Evolutionary conservation across 2,329 filamentous ascomycete genomes (phyloP).

Genomic region (Davidsoniella australis): DNA sequence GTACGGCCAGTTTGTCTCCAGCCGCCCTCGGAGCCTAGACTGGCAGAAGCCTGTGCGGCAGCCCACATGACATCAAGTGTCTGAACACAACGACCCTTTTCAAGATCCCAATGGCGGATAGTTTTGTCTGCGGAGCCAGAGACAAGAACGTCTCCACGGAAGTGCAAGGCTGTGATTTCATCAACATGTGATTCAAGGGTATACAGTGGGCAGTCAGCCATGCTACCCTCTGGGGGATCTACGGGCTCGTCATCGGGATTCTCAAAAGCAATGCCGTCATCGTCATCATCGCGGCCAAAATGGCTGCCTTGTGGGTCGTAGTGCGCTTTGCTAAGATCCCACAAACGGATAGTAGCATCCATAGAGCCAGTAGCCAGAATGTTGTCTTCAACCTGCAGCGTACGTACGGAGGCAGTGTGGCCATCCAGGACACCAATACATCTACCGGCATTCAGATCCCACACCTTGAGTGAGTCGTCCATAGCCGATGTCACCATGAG

Average conservation of each 20-base stretch:
- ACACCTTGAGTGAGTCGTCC: slow-evolving; percentile 87
- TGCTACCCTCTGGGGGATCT: slow-evolving; percentile 60
- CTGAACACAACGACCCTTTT: slow-evolving; percentile 93
- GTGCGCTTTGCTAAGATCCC: slow-evolving; percentile 81
- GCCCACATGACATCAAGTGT: slow-evolving; percentile 97
- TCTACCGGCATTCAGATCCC: slow-evolving; percentile 85
- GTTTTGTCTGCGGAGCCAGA: slow-evolving; percentile 97
- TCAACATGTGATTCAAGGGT: slow-evolving; percentile 81
- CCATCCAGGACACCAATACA: slow-evolving; percentile 87
- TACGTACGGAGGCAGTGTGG: slow-evolving; percentile 82
- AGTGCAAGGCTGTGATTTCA: slow-evolving; percentile 86
- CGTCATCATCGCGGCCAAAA: slow-evolving; percentile 39
- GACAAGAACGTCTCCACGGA: slow-evolving; percentile 74
- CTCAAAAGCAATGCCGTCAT: slow-evolving; percentile 55
- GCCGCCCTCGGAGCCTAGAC: slow-evolving; percentile 40
- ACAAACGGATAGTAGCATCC: slow-evolving; percentile 77
- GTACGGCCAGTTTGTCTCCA: slow-evolving; percentile 62
- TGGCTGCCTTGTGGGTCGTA: slow-evolving; percentile 55
- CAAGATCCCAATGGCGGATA: slow-evolving; percentile 89
- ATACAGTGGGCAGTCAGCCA: slow-evolving; percentile 80
- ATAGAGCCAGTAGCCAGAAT: slow-evolving; percentile 86
- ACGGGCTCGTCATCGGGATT: slow-evolving; percentile 49
- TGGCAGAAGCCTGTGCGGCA: slow-evolving; percentile 69
- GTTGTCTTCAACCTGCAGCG: slow-evolving; percentile 88
- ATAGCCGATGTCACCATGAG: slow-evolving; percentile 83